A percentile compares a stretch with the other conserved stretches of the same genome.
These are phyloP conservation scores for Durusdinium trenchii DNA, from an alignment of 73 alveolate genomes.

Conservation along the genomic window DNA sequence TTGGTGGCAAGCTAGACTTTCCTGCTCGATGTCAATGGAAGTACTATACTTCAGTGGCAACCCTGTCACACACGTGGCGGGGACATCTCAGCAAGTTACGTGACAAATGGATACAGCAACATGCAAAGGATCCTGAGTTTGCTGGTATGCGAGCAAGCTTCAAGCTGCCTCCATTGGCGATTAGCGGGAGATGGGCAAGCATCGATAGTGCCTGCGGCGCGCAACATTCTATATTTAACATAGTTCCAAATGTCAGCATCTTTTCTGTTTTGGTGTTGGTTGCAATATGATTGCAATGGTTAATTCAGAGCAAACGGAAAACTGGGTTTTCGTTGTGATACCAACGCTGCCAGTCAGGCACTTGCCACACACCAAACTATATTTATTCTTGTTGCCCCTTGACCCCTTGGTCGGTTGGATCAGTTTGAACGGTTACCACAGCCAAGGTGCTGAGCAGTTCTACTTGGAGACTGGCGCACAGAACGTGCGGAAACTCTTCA, in stretches of 20 bases:
- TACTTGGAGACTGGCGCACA: not conserved
- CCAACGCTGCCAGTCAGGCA: not conserved
- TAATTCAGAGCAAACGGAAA: not conserved
- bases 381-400: not conserved
- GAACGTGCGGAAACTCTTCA: not conserved
- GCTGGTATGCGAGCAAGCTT: not conserved
- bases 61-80: not conserved
- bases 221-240: not conserved
- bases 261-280: not conserved
- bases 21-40: not conserved
- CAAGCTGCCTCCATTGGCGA: constrained; percentile 28
- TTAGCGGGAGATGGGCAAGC: constrained; percentile 51
- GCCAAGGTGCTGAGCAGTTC: constrained; percentile 10
- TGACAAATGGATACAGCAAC: not conserved
- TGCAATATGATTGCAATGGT: not conserved
- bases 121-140: not conserved
- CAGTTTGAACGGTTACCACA: not conserved
- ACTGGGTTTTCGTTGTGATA: not conserved
- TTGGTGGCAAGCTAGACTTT: not conserved
- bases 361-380: not conserved
- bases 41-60: constrained; percentile 4
- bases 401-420: not conserved
- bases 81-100: not conserved
- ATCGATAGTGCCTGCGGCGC: not conserved
- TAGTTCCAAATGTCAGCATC: not conserved